These are phyloP conservation scores for Coemansia sp. DNA, from an alignment of 192 early-diverging fungal species.

Conservation along the genomic window DNA sequence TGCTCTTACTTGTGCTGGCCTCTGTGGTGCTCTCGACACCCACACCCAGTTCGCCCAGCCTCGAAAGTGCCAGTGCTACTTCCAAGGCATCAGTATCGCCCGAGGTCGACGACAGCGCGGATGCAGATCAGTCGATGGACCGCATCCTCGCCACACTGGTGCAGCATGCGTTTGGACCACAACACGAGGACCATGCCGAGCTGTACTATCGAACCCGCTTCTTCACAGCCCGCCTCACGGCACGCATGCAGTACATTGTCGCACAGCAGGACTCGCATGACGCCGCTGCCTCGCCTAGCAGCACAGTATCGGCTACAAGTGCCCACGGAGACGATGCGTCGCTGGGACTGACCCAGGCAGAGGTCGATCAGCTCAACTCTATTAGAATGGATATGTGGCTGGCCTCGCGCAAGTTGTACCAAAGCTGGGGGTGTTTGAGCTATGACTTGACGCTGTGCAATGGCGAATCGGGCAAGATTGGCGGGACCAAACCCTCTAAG, in stretches of 20 bases:
- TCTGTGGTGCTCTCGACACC: background rate
- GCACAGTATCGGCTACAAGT: background rate
- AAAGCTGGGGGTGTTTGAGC: conserved; percentile 42
- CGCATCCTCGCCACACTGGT: conserved; percentile 28
- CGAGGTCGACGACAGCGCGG: conserved; percentile 2
- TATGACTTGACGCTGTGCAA: conserved; percentile 47
- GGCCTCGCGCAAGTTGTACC: conserved; percentile 43
- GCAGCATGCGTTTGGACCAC: conserved; percentile 36
- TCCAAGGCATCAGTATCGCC: conserved; percentile 3
- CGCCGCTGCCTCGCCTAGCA: background rate
- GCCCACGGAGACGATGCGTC: background rate
- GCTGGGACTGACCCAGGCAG: conserved; percentile 19
- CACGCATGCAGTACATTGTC: conserved; percentile 39
- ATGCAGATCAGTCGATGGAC: conserved; percentile 9
- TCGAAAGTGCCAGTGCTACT: background rate
- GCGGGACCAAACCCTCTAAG: conserved; percentile 22
- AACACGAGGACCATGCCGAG: conserved; percentile 23
- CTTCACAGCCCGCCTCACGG: conserved; percentile 42
- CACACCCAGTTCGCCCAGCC: background rate
- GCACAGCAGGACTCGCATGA: conserved; percentile 16
- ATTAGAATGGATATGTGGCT: conserved; percentile 38
- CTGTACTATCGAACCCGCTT: conserved; percentile 45
- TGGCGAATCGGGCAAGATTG: conserved; percentile 2
- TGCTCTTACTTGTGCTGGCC: conserved; percentile 12
- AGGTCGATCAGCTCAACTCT: conserved; percentile 42